Conservation (phyloP, 768 basidiomycete genomes). For the Amanita muscaria region DNA sequence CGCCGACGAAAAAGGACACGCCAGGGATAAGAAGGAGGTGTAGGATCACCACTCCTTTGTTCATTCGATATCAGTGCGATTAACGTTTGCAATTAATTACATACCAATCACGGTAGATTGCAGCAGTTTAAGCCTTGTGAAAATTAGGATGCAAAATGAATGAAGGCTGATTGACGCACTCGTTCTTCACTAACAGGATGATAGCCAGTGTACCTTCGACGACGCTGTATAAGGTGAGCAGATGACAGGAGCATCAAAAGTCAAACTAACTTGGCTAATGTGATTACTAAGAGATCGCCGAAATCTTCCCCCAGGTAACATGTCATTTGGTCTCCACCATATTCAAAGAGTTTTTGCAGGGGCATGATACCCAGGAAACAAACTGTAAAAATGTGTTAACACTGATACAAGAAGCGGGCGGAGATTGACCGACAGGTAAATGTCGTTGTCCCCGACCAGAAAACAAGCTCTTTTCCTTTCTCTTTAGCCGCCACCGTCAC, state of each 20-base stretch:
- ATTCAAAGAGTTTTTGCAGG: slow-evolving; percentile 59
- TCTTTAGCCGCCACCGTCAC: slow-evolving; percentile 2
- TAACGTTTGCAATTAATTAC: slow-evolving; percentile 4
- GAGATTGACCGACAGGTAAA: slow-evolving; percentile 34
- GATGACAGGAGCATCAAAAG: background rate
- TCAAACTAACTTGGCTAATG: slow-evolving; percentile 52
- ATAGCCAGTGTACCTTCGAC: slow-evolving; percentile 70
- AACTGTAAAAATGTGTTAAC: slow-evolving; percentile 34
- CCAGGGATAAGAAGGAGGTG: slow-evolving; percentile 69
- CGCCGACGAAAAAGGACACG: slow-evolving; percentile 61
- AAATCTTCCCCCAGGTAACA: slow-evolving; percentile 52
- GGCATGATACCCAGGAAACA: slow-evolving; percentile 60
- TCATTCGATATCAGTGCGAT: no score
- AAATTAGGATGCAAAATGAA: background rate
- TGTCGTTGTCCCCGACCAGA: slow-evolving; percentile 28
- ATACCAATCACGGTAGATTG: slow-evolving; percentile 65
- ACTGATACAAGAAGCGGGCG: no score
- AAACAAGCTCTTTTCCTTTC: background rate
- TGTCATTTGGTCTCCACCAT: slow-evolving; percentile 47
- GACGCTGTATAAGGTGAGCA: slow-evolving; percentile 28
- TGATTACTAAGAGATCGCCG: slow-evolving; percentile 59
- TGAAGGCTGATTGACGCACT: slow-evolving; percentile 36
- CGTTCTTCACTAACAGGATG: slow-evolving; percentile 59
- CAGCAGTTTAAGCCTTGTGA: slow-evolving; percentile 44
- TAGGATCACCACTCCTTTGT: slow-evolving; percentile 57